Evolutionary conservation across 2,329 filamentous ascomycete species (phyloP), one percentile per base, ranked within the genome.

Genomic region (Aspergillus intermedius): DNA sequence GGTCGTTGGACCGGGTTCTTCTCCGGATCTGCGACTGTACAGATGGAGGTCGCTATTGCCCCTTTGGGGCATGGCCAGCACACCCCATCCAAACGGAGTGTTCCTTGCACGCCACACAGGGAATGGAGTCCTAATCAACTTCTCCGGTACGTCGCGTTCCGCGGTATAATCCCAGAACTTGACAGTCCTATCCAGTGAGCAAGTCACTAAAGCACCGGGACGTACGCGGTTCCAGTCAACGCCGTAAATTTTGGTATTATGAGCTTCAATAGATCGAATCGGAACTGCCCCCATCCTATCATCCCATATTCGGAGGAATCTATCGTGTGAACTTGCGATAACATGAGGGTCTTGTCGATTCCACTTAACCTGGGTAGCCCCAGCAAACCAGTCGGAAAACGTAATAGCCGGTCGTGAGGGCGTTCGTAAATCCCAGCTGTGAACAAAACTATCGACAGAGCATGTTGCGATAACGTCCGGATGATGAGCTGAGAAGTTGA

Each of bases 301-400:
- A 67, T 96, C 91, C 91, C 91, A 96, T 45, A 96, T 88, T 52
- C 88, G 86, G 40, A 96, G 75, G 72, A 83, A 89, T 44, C 84
- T 83, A 68, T 95, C 90, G 70, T 96, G 91, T 9, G 91, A 89
- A 25, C 91, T 95, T 17, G 91, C 91, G 43, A 96, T 75, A 23
- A 95, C 83, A 62, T 93, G 82, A n/a, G 86, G 78, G 60, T 95
- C 83, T 64, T 91, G 87, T 22, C 91, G 82, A 63, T 91, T 95
- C 78, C 88, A 96, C 69, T 96, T 96, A 54, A 96, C 91, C 65
- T 96, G 91, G 1, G 91, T 95, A 9, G 90, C 91, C 39, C 91
- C 91, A 25, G 90, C 89, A 63, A 90, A 88, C 87, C 90, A 96
- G 70, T 96, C 90, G 52, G 87, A 91, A 62, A 93, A 95, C 0